These are phyloP conservation scores for Podila epicladia DNA, from an alignment of 192 early-diverging fungal genomes.

Conservation along the genomic window DNA sequence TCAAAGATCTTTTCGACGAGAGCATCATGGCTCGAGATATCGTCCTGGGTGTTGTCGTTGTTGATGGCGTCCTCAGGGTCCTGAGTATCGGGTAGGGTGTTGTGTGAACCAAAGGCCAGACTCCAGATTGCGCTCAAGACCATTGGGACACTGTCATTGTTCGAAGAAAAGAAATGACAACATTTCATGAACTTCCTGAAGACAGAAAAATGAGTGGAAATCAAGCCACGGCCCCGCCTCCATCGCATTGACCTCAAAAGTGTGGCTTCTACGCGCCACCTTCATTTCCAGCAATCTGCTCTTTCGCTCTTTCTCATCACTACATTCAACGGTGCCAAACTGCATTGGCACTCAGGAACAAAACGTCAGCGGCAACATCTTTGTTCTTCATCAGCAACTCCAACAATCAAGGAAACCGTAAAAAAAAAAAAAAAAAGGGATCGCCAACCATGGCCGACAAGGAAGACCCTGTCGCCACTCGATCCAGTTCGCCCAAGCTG, in stretches of 20 bases:
- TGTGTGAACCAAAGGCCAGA: conserved; percentile 42
- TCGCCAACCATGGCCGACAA: conserved; percentile 22
- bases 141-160: conserved; percentile 16
- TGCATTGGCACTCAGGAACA: no score
- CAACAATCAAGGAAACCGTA: neutral
- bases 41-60: neutral
- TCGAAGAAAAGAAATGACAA: neutral
- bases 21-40: conserved; percentile 7
- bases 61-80: neutral
- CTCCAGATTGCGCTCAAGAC: conserved; percentile 51
- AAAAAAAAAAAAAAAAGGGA: no score
- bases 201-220: no score
- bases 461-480: conserved; percentile 13
- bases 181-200: no score
- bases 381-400: neutral
- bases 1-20: conserved; percentile 20
- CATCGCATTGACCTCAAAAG: no score
- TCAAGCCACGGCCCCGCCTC: no score
- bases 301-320: no score
- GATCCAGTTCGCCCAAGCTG: conserved; percentile 25
- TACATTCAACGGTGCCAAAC: no score
- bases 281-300: no score
- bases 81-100: conserved; percentile 16
- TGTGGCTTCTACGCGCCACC: no score
- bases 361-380: no score